Conservation (phyloP, 345 rosid genomes). For the Zanthoxylum bungeanum region DNA sequence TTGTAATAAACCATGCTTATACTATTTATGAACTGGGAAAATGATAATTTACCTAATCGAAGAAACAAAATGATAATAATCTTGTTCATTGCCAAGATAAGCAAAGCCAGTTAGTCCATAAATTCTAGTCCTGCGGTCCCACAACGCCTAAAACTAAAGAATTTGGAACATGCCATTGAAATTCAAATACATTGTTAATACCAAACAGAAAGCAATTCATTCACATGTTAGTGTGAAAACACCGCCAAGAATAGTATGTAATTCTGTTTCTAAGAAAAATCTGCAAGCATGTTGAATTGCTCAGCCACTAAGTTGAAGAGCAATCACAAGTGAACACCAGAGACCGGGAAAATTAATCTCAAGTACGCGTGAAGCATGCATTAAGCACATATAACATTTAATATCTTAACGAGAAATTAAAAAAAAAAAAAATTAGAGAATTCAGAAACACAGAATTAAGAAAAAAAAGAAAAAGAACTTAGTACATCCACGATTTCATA, state of each 20-base stretch:
- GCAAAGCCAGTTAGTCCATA: not conserved
- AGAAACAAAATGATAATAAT: no score
- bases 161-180: not conserved
- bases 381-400: conserved; percentile 13
- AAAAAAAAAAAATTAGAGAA: conserved; percentile 11
- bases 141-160: not conserved
- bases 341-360: not conserved
- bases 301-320: not conserved
- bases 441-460: conserved; percentile 16
- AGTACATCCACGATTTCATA: conserved; percentile 33
- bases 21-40: no score
- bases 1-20: no score
- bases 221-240: not conserved
- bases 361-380: not conserved
- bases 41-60: no score
- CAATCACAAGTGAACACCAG: not conserved
- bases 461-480: conserved; percentile 14
- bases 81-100: no score
- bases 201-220: not conserved
- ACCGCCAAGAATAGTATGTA: not conserved
- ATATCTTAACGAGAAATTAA: conserved; percentile 25
- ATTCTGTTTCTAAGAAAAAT: not conserved
- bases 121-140: no score
- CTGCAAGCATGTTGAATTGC: not conserved
- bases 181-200: not conserved